These are phyloP conservation scores for Anthostomella pinea DNA, from an alignment of 2,329 filamentous ascomycete species.

Conservation along the genomic window DNA sequence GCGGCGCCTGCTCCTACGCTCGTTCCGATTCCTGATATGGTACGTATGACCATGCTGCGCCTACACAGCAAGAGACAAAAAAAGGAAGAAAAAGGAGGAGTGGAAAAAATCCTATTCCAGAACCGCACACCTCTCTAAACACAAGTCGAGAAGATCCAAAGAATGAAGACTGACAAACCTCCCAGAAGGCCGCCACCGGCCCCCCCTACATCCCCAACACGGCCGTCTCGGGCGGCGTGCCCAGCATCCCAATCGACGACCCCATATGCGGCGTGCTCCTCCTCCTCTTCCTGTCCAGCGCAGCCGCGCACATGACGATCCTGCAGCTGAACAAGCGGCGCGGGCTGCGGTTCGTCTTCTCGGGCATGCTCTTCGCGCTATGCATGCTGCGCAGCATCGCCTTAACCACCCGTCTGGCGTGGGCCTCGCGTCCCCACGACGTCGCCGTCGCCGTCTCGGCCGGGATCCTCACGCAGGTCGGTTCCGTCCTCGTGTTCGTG, in stretches of 20 bases:
- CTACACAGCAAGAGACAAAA: too few species aligned
- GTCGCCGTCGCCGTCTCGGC: conserved; percentile 54
- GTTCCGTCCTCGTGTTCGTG: conserved; percentile 72
- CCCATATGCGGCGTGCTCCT: conserved; percentile 22
- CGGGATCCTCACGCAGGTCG: conserved; percentile 68
- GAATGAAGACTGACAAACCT: too few species aligned
- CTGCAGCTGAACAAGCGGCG: conserved; percentile 45
- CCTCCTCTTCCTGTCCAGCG: conserved; percentile 22
- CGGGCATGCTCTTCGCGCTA: conserved; percentile 56
- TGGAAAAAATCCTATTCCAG: not conserved
- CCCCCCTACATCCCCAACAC: conserved; percentile 17
- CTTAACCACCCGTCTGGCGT: conserved; percentile 51
- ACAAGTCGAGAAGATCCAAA: conserved; percentile 1
- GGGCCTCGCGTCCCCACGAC: conserved; percentile 43
- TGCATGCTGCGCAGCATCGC: conserved; percentile 53
- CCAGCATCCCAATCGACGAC: conserved; percentile 19
- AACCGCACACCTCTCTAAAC: not conserved
- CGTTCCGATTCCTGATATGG: not conserved
- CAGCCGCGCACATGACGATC: conserved; percentile 23
- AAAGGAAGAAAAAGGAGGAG: too few species aligned
- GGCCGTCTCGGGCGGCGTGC: conserved; percentile 26
- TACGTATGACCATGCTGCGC: not conserved
- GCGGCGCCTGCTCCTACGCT: too few species aligned
- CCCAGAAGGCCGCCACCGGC: conserved; percentile 12
- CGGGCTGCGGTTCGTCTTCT: conserved; percentile 59